Base-by-base conservation (phyloP, 2,329 filamentous ascomycete species). In the Colletotrichum liriopes region DNA sequence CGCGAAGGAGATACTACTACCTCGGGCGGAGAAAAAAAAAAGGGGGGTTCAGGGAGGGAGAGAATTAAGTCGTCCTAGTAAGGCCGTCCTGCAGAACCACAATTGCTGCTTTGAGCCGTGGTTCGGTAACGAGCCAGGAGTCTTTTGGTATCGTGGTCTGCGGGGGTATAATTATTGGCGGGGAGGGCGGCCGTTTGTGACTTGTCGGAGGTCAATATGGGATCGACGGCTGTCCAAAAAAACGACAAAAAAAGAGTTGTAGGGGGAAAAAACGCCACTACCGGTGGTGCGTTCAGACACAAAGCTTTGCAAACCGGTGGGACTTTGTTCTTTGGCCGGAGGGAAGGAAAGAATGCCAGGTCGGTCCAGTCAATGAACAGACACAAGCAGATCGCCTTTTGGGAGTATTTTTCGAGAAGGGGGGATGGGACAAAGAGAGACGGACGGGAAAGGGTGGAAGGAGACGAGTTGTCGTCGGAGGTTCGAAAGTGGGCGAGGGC, bases 301-400 rank as follows among this genome's bases (percentile, higher is more conserved):
- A 71, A 65, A 65, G 54, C 29, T 49, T 65, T 39, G 45, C 60
- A 68, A 35, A 55, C 54, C n/a, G 8, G 54, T 20, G 35, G 43
- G 41, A 49, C 58, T 61, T 62, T 56, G 64, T 71, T 67, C 29
- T 49, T 45, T 67, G 56, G 32, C 23, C 29, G 66, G 29, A 45
- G 18, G 45, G 39, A 43, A 56, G 51, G 51, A 49, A 60, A 51
- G 39, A 41, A 56, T 18, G 29, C 58, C 60, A 61, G 56, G 55
- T 64, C 60, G 32, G 62, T 74, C 67, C 73, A 74, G 58, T 74
- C 73, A 74, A 74, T 74, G 73, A 68, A 67, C 65, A 62, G 70
- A 64, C 51, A 51, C 56, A 54, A 49, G 67, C 52, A 52, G 49
- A 52, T 64, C 54, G 51, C 43, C 45, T 64, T 62, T 35, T 51